Evolutionary conservation across 495 filamentous ascomycete species (phyloP), one percentile per base, ranked within the genome.

Genomic region (Opeltia flavorubescens): DNA sequence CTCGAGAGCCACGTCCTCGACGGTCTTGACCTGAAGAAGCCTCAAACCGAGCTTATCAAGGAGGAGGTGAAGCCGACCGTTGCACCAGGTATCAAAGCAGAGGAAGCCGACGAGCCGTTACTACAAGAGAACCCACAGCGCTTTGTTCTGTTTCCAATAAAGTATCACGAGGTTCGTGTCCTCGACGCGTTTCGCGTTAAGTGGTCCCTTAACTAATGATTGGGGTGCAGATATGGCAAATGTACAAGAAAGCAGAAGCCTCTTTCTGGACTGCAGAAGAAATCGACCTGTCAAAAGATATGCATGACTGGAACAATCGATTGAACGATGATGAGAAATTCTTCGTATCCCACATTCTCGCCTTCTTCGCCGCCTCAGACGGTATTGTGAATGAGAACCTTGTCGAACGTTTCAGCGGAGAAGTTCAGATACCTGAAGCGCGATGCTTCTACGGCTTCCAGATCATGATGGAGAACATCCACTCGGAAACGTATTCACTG

Each of bases 381-480:
- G 91, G 91, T 58, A 96, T 98, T 59, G 91, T 98, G 74, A 98
- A 98, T 62, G 91, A 98, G 78, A 98, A 98, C 75, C 76, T 98
- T 38, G 78, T 96, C 43, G 89, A 98, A 75, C 86, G 91, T 54
- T 98, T 98, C 78, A 89, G 84, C 53, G 84, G 82, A 42, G 91
- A 98, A 68, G 89, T 98, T 24, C 91, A 98, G 70, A 80, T 94
- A 52, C 89, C 91, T 28, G 91, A 98, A 70, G 91, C 91, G 47
- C 87, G 91, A 63, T 96, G 91, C 80, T 98, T 98, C 78, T 98
- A 98, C 64, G 91, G 91, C 54, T 99, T 99, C 77, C 91, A 99
- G 71, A 99, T 99, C 73, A 99, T 99, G 91, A 96, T 99, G 85
- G 91, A 99, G 78, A 99, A 99, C 72, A 95, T 99, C 59, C 91